Conservation (phyloP, 495 filamentous ascomycete species). For the Xylaria curta region DNA sequence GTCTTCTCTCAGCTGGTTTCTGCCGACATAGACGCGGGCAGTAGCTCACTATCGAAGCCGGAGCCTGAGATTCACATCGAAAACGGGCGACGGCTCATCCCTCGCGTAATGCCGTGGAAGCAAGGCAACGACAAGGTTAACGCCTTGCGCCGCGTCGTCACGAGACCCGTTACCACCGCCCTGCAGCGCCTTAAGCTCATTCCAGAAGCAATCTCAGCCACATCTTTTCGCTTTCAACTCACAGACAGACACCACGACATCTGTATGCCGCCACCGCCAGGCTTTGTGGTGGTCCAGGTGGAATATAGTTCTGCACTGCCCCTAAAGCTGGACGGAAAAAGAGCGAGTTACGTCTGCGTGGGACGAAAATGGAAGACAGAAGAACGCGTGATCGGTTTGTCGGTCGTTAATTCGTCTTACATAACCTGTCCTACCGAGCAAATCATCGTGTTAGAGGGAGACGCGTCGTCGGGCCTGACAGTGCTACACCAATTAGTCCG, state of each 20-base stretch:
- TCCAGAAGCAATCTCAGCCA: conserved; percentile 9
- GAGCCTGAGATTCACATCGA: conserved; percentile 50
- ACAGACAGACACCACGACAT: background rate
- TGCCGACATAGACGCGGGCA: background rate
- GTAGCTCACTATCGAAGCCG: conserved; percentile 33
- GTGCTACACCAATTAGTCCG: conserved; percentile 35
- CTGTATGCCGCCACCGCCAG: background rate
- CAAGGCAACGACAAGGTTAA: conserved; percentile 46
- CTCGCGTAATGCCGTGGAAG: conserved; percentile 49
- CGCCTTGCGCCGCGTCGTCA: conserved; percentile 45
- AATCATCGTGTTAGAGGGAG: background rate
- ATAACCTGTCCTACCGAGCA: conserved; percentile 24
- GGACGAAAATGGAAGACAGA: conserved; percentile 37
- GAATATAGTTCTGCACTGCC: conserved; percentile 47
- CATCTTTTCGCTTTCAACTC: conserved; percentile 31
- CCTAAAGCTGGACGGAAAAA: conserved; percentile 30
- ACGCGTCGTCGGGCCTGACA: conserved; percentile 1
- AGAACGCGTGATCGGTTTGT: conserved; percentile 39
- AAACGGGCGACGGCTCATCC: conserved; percentile 39
- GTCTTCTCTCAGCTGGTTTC: conserved; percentile 39
- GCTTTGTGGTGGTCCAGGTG: conserved; percentile 36
- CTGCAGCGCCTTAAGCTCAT: conserved; percentile 38
- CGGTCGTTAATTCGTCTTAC: conserved; percentile 42
- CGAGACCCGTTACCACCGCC: conserved; percentile 39
- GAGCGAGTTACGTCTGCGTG: conserved; percentile 37